Evolutionary conservation across 2,329 filamentous ascomycete genomes (phyloP).

Genomic region (Cadophora malorum): DNA sequence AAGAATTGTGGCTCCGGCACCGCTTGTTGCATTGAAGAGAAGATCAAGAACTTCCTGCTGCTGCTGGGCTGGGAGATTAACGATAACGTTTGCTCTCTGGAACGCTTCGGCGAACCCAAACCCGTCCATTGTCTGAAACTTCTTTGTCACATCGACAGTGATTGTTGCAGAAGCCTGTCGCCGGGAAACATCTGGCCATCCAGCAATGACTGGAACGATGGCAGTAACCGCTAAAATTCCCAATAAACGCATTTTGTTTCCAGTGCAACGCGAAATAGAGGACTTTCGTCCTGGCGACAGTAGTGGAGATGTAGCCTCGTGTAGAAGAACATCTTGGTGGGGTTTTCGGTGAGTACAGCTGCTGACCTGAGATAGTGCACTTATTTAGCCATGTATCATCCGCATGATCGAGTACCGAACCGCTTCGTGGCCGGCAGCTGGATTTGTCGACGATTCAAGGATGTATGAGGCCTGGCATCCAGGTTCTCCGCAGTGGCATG

Average conservation of each 20-base stretch:
- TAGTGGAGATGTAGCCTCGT: neutral
- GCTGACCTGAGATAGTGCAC: neutral
- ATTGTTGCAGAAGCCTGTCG: constrained; percentile 28
- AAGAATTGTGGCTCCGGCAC: constrained; percentile 57
- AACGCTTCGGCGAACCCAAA: constrained; percentile 58
- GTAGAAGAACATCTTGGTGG: no score
- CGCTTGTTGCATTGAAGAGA: constrained; percentile 52
- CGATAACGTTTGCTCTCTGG: constrained; percentile 50
- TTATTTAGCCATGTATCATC: neutral
- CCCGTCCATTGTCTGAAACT: constrained; percentile 52
- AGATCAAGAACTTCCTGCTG: constrained; percentile 52
- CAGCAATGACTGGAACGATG: neutral
- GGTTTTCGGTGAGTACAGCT: neutral
- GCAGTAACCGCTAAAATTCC: neutral
- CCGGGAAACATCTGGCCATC: neutral
- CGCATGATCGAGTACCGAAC: neutral
- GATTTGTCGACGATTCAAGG: neutral
- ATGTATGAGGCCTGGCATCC: neutral
- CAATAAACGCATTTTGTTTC: neutral
- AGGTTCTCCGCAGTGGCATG: constrained; percentile 5
- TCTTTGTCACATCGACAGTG: constrained; percentile 37
- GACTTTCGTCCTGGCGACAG: neutral
- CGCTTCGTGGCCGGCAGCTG: neutral
- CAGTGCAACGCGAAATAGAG: neutral
- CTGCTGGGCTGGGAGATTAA: constrained; percentile 43